phyloP scores from a whole-genome alignment of 345 rosid genomes.

The Luvunga scandens region DNA sequence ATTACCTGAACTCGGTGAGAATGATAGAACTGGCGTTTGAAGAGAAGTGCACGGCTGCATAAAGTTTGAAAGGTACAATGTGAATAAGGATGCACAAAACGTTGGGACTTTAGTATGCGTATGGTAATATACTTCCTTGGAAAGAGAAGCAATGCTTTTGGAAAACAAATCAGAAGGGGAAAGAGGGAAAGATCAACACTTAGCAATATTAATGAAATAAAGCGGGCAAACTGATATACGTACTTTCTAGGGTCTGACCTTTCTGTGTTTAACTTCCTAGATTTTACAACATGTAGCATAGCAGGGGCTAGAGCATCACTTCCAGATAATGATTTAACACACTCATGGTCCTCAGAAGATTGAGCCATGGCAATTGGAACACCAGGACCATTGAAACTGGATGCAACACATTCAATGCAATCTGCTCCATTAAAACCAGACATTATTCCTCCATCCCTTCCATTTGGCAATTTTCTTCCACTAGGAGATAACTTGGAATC shows the following conservation, averaged over 20 bases:
- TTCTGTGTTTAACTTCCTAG: slow-evolving; percentile 63
- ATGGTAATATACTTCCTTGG: neutral
- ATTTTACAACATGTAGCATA: slow-evolving; percentile 40
- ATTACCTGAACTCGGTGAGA: slow-evolving; percentile 96
- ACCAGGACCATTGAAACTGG: slow-evolving; percentile 44
- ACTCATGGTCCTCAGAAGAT: slow-evolving; percentile 55
- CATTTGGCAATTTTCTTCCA: slow-evolving; percentile 45
- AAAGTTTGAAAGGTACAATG: neutral
- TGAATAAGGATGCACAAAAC: neutral
- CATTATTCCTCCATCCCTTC: slow-evolving; percentile 43
- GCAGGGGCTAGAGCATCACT: slow-evolving; percentile 55
- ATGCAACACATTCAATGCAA: slow-evolving; percentile 45
- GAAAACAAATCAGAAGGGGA: neutral
- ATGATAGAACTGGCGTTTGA: slow-evolving; percentile 84
- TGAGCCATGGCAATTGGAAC: slow-evolving; percentile 56
- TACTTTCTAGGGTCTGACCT: slow-evolving; percentile 80
- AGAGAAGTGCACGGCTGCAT: slow-evolving; percentile 73
- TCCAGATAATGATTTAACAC: slow-evolving; percentile 41
- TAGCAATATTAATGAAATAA: slow-evolving; percentile 8
- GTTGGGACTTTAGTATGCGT: neutral
- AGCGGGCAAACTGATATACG: slow-evolving; percentile 12
- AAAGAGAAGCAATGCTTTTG: neutral
- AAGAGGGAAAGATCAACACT: slow-evolving; percentile 24
- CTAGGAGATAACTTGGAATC: slow-evolving; percentile 34
- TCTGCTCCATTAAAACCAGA: slow-evolving; percentile 46